Evolutionary conservation across 1,139 yeast species (phyloP).

Genomic region (Diutina mesorugosa): DNA sequence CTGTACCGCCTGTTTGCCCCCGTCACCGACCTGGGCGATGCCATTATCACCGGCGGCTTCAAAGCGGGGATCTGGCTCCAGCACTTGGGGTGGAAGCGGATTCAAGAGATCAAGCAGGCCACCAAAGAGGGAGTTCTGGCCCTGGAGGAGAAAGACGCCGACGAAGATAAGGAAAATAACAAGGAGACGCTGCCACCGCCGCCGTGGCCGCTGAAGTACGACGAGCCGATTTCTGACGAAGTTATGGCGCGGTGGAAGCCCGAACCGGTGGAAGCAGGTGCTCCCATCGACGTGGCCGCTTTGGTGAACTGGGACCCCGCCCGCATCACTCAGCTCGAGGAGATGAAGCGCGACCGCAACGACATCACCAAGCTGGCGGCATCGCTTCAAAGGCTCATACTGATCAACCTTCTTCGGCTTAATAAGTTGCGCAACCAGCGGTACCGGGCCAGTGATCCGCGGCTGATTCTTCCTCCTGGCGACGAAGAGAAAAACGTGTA

Average conservation of each 20-base stretch:
- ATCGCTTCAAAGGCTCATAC: constrained; percentile 38
- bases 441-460: constrained; percentile 20
- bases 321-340: constrained; percentile 14
- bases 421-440: constrained; percentile 55
- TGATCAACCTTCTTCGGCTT: constrained; percentile 40
- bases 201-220: background rate
- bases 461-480: constrained; percentile 12
- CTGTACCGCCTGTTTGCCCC: constrained; percentile 63
- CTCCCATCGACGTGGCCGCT: constrained; percentile 25
- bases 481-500: constrained; percentile 17
- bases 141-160: constrained; percentile 2
- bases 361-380: constrained; percentile 17
- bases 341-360: constrained; percentile 16
- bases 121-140: constrained; percentile 6
- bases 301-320: constrained; percentile 44
- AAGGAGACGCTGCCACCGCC: background rate
- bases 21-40: constrained; percentile 51
- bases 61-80: constrained; percentile 71
- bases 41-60: constrained; percentile 50
- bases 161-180: constrained; percentile 3
- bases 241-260: background rate
- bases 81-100: constrained; percentile 47
- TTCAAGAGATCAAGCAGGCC: constrained; percentile 18
- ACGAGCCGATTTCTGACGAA: background rate
- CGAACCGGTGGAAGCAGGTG: background rate